phyloP scores from a whole-genome alignment of 2,329 filamentous ascomycete species.

The Apiospora koreana region DNA sequence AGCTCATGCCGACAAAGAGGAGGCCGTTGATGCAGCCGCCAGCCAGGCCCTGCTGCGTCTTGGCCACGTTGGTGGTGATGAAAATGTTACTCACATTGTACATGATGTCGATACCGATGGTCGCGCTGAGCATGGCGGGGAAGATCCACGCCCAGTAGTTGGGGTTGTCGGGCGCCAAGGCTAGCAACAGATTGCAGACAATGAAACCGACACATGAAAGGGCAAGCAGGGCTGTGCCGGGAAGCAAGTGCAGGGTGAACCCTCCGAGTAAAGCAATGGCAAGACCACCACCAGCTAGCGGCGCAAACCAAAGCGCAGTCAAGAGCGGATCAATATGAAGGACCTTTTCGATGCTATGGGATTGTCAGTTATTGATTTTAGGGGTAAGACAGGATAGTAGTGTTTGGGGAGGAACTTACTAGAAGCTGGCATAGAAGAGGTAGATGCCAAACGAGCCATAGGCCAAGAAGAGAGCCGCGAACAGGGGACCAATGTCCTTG shows the following conservation, averaged over 20 bases:
- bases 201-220: constrained; percentile 61
- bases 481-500: constrained; percentile 64
- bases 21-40: constrained; percentile 70
- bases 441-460: constrained; percentile 70
- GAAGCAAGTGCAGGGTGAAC: constrained; percentile 62
- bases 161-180: constrained; percentile 54
- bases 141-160: constrained; percentile 75
- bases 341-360: constrained; percentile 54
- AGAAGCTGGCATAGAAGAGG: constrained; percentile 61
- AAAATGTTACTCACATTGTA: constrained; percentile 74
- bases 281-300: constrained; percentile 66
- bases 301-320: constrained; percentile 66
- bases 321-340: constrained; percentile 59
- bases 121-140: constrained; percentile 65
- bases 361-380: constrained; percentile 13
- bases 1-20: constrained; percentile 67
- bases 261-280: constrained; percentile 62
- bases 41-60: constrained; percentile 66
- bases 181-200: constrained; percentile 59
- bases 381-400: not conserved
- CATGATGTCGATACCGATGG: constrained; percentile 70
- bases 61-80: constrained; percentile 69
- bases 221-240: constrained; percentile 60
- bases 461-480: constrained; percentile 59
- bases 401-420: constrained; percentile 11